Evolutionary conservation across 148 eudicot genomes (phyloP), one percentile per base, ranked within the genome.

Genomic region (Hydrangea macrophylla): DNA sequence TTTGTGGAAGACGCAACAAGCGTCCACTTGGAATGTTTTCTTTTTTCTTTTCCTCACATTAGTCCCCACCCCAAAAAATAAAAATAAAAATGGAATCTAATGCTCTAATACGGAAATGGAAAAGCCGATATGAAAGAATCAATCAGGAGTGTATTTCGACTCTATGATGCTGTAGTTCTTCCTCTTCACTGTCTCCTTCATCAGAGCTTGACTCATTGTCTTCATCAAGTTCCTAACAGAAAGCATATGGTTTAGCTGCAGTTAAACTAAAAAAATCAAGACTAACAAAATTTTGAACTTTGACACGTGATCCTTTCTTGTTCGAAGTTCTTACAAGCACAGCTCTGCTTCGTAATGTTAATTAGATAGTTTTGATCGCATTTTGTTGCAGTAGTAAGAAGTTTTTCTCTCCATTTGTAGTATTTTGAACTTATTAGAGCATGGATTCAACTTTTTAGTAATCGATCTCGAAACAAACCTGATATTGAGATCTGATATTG

Each of bases 401-500:
- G 18, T 35, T n/a, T n/a, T n/a, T n/a, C n/a, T n/a, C n/a, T n/a
- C n/a, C n/a, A n/a, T n/a, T n/a, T n/a, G n/a, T n/a, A n/a, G n/a
- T n/a, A n/a, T n/a, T n/a, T n/a, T n/a, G n/a, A n/a, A n/a, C n/a
- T 3, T 60, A 17, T 61, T 37, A 37, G 0, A 45, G 15, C 2
- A 64, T n/a, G n/a, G n/a, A 6, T 39, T 42, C n/a, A n/a, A 42
- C 48, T 42, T 7, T 42, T 35, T 8, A 12, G 10, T 12, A 44
- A 13, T 44, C 1, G 17, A 12, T 7, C 44, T 12, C 17, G 2
- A 12, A 12, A 44, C n/a, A 1, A 1, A 78, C 81, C 77, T 48
- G 73, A 25, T 65, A 78, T 25, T 76, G 79, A 71, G 76, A 77
- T 70, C 55, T 80, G 73, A 82, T 77, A 63, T 77, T 86, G 50